Percentiles rank a stretch among this genome's conserved stretches.
These are phyloP conservation scores for Pilasporangium apinafurcum DNA, from an alignment of 352 stramenopile genomes.

Conservation along the genomic window DNA sequence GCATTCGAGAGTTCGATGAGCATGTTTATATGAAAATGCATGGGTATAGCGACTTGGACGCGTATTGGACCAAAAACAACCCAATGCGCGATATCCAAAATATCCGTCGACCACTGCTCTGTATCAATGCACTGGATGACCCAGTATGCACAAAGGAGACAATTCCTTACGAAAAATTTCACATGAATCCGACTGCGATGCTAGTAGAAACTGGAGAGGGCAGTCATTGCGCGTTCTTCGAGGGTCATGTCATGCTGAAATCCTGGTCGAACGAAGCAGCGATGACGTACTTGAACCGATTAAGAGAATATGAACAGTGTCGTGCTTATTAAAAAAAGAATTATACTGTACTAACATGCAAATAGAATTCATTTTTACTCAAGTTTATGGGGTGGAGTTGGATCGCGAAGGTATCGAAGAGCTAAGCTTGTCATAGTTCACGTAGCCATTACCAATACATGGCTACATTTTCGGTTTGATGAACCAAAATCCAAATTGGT, in stretches of 20 bases:
- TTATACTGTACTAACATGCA: too few relatives aligned
- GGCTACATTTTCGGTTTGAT: too few relatives aligned
- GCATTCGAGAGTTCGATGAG: slow-evolving; percentile 30
- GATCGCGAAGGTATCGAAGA: too few relatives aligned
- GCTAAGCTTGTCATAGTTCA: too few relatives aligned
- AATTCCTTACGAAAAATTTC: slow-evolving; percentile 25
- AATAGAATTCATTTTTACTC: too few relatives aligned
- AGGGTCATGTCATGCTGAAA: slow-evolving; percentile 18
- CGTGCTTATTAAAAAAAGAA: too few relatives aligned
- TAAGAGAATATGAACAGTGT: too few relatives aligned
- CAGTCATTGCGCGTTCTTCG: slow-evolving; percentile 36
- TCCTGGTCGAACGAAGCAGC: slow-evolving; percentile 17
- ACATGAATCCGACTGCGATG: slow-evolving; percentile 18
- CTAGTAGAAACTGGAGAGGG: slow-evolving; percentile 26
- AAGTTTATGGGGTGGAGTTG: too few relatives aligned
- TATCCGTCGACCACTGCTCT: slow-evolving; percentile 22
- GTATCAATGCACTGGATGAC: slow-evolving; percentile 42
- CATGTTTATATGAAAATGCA: slow-evolving; percentile 36
- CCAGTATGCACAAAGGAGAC: slow-evolving; percentile 27
- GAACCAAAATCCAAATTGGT: too few relatives aligned
- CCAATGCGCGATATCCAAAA: slow-evolving; percentile 23
- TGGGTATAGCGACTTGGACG: slow-evolving; percentile 27
- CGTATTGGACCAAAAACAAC: slow-evolving; percentile 35
- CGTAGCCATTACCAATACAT: too few relatives aligned
- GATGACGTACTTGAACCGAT: slow-evolving; percentile 17